Conservation (phyloP, 1,284 basidiomycete species). For the Volvariella surrecta region DNA sequence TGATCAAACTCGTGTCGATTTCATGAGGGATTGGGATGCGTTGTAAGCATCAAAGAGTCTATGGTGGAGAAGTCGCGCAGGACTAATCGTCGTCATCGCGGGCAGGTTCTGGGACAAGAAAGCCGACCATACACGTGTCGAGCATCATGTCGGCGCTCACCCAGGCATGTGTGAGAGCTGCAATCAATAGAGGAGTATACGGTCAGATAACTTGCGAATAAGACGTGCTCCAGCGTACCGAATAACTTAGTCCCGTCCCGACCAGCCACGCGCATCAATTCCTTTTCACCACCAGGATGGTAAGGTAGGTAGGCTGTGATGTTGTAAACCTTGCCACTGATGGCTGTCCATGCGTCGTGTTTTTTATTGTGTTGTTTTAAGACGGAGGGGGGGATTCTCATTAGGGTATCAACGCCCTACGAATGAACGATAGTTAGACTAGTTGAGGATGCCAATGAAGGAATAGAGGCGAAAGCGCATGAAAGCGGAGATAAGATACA, state of each 20-base stretch:
- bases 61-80: no score
- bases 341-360: constrained; percentile 92
- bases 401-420: constrained; percentile 56
- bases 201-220: background rate
- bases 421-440: constrained; percentile 1
- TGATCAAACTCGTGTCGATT: no score
- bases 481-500: background rate
- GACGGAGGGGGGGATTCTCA: constrained; percentile 77
- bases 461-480: background rate
- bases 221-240: constrained; percentile 40
- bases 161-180: constrained; percentile 59
- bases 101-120: constrained; percentile 64
- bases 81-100: constrained; percentile 8
- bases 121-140: constrained; percentile 85
- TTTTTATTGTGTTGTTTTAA: constrained; percentile 76
- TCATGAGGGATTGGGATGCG: no score
- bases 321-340: constrained; percentile 95
- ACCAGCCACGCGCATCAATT: constrained; percentile 94
- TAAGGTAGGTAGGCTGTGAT: constrained; percentile 89
- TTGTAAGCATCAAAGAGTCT: no score
- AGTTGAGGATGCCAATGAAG: background rate
- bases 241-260: constrained; percentile 93
- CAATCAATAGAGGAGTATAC: constrained; percentile 2
- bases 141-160: constrained; percentile 93
- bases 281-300: constrained; percentile 91